phyloP scores from a whole-genome alignment of 306 rosid genomes.

The Gastrolobium villosum region DNA sequence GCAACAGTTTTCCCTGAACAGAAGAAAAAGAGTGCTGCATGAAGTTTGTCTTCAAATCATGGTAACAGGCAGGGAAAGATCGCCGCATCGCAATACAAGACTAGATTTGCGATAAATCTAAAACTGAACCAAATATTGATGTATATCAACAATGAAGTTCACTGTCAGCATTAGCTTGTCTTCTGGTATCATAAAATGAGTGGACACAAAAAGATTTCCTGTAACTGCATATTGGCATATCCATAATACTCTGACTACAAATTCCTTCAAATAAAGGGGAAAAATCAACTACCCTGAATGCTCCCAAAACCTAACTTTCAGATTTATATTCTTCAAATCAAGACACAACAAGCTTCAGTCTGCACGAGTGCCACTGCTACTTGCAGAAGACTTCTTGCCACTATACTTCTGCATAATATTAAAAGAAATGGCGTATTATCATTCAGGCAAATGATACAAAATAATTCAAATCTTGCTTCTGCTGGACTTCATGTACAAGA shows the following conservation, averaged over 20 bases:
- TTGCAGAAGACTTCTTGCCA: conserved; percentile 57
- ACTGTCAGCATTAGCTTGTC: conserved; percentile 42
- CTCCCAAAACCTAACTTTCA: conserved; percentile 58
- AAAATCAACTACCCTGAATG: conserved; percentile 59
- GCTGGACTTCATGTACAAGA: not conserved
- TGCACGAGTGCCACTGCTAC: conserved; percentile 58
- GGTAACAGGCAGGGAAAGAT: conserved; percentile 13
- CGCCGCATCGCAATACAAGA: conserved; percentile 31
- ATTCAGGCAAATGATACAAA: not conserved
- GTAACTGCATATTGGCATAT: conserved; percentile 50
- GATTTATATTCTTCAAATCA: conserved; percentile 46
- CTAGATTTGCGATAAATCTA: conserved; percentile 38
- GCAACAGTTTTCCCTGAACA: conserved; percentile 25
- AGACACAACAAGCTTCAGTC: conserved; percentile 57
- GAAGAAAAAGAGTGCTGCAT: conserved; percentile 5
- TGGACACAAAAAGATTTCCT: conserved; percentile 46
- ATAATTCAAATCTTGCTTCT: not conserved
- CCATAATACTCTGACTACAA: conserved; percentile 53
- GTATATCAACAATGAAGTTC: conserved; percentile 52
- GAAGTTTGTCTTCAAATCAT: conserved; percentile 24
- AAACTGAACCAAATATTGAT: conserved; percentile 45
- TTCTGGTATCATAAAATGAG: conserved; percentile 44
- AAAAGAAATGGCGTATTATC: not conserved
- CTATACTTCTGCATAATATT: conserved; percentile 55
- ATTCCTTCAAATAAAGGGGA: conserved; percentile 45